These are phyloP conservation scores for Dothiorella sarmentorum DNA, from an alignment of 2,329 filamentous ascomycete species.

Conservation along the genomic window DNA sequence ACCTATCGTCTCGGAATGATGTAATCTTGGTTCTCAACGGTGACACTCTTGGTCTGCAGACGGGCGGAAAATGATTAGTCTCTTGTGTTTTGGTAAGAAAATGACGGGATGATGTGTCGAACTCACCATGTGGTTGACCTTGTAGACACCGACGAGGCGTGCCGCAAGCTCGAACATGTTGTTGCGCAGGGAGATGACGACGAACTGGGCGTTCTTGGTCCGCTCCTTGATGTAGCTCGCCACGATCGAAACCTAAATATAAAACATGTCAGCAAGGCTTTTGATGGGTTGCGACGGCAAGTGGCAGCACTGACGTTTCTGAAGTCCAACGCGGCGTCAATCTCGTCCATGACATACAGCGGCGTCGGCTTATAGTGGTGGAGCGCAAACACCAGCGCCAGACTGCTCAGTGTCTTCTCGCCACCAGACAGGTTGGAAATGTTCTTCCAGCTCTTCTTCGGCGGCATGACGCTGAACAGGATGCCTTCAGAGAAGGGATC, in stretches of 20 bases:
- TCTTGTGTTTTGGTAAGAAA: neutral
- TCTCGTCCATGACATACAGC: constrained; percentile 99
- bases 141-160: constrained; percentile 93
- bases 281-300: too few relatives aligned
- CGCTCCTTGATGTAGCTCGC: constrained; percentile 98
- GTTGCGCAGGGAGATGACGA: constrained; percentile 95
- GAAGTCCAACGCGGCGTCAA: constrained; percentile 96
- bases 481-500: constrained; percentile 98
- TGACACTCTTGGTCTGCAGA: constrained; percentile 51
- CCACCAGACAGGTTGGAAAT: constrained; percentile 94
- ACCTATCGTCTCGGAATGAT: constrained; percentile 24
- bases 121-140: constrained; percentile 90
- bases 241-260: constrained; percentile 80
- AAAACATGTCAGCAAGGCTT: neutral
- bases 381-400: constrained; percentile 95
- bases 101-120: too few relatives aligned
- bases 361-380: constrained; percentile 98
- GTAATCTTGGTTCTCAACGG: constrained; percentile 52
- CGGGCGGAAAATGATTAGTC: constrained; percentile 5
- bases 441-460: constrained; percentile 99
- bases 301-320: constrained; percentile 71
- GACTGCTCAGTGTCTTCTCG: constrained; percentile 90
- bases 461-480: constrained; percentile 96
- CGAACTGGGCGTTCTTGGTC: constrained; percentile 98
- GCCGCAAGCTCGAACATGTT: constrained; percentile 99